Percentiles rank a stretch among this genome's conserved stretches.
Conservation (phyloP, 2,329 filamentous ascomycete genomes). For the Pseudogymnoascus verrucosus region DNA sequence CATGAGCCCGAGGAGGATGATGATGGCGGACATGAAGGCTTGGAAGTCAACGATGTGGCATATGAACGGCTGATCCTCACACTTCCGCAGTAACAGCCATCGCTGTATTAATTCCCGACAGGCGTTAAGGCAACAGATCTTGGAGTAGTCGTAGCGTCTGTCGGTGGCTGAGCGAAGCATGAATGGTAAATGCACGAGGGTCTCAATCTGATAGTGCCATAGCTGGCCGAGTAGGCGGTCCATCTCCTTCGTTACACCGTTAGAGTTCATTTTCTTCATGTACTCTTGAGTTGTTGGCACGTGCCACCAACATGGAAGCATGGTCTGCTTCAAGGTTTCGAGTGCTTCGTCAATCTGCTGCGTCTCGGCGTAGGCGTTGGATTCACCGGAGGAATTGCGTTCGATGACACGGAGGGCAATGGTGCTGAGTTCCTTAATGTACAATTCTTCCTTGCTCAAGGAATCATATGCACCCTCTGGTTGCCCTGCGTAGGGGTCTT, state of each 20-base stretch:
- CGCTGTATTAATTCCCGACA: constrained; percentile 23
- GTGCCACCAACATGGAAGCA: constrained; percentile 25
- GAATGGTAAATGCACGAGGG: constrained; percentile 25
- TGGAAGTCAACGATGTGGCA: constrained; percentile 26
- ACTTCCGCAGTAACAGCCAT: constrained; percentile 19
- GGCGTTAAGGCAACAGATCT: constrained; percentile 24
- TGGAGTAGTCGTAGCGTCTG: constrained; percentile 26
- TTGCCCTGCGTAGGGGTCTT: neutral
- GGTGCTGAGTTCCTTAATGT: neutral
- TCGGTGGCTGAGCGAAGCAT: constrained; percentile 27
- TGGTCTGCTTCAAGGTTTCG: constrained; percentile 20
- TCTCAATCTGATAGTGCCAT: constrained; percentile 25
- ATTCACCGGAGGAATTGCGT: constrained; percentile 20
- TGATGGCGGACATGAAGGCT: constrained; percentile 24
- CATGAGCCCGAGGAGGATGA: constrained; percentile 22
- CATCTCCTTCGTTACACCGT: constrained; percentile 13
- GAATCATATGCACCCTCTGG: constrained; percentile 3
- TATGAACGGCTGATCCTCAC: constrained; percentile 19
- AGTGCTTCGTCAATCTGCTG: constrained; percentile 27
- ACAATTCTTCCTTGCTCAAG: neutral
- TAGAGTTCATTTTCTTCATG: neutral
- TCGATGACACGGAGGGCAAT: constrained; percentile 19
- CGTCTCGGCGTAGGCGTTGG: constrained; percentile 22
- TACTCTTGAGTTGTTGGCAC: constrained; percentile 17
- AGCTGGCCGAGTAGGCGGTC: constrained; percentile 24